These are phyloP conservation scores for Tylopilus plumbeoviolaceoides DNA, from an alignment of 768 basidiomycete genomes.

Conservation along the genomic window DNA sequence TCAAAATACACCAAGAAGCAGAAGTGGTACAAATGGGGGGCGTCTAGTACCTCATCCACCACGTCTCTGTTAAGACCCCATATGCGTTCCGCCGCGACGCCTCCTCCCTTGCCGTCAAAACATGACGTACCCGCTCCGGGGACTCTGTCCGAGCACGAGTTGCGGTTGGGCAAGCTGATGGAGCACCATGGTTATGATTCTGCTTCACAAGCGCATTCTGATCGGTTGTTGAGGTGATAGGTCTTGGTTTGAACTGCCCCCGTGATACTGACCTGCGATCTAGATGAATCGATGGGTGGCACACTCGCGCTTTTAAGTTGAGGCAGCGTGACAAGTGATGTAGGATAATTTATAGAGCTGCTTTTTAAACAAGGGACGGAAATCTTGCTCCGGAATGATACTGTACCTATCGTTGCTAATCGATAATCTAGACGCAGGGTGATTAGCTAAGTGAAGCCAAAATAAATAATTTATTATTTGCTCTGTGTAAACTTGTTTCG, in stretches of 20 bases:
- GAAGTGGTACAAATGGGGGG: conserved; percentile 20
- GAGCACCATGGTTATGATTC: background rate
- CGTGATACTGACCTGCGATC: background rate
- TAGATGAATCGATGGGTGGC: background rate
- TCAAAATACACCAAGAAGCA: background rate
- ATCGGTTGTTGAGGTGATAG: background rate
- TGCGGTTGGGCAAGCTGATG: conserved; percentile 1
- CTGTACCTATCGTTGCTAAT: too few species aligned
- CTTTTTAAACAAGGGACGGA: too few species aligned
- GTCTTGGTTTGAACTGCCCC: background rate
- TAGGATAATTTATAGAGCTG: background rate
- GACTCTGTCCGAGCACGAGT: background rate
- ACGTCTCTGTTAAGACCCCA: conserved; percentile 8
- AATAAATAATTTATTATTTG: background rate
- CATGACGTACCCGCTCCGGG: background rate
- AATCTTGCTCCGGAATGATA: background rate
- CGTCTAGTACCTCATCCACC: conserved; percentile 14
- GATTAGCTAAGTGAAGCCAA: background rate
- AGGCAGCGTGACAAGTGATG: too few species aligned
- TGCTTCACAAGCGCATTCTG: background rate
- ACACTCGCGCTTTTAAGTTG: background rate
- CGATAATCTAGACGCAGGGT: too few species aligned
- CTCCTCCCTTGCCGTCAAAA: background rate
- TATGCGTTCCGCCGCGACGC: background rate
- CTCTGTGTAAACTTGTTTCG: background rate